These are phyloP conservation scores for Williopsis jadinii DNA, from an alignment of 1,139 yeast genomes.

Conservation along the genomic window DNA sequence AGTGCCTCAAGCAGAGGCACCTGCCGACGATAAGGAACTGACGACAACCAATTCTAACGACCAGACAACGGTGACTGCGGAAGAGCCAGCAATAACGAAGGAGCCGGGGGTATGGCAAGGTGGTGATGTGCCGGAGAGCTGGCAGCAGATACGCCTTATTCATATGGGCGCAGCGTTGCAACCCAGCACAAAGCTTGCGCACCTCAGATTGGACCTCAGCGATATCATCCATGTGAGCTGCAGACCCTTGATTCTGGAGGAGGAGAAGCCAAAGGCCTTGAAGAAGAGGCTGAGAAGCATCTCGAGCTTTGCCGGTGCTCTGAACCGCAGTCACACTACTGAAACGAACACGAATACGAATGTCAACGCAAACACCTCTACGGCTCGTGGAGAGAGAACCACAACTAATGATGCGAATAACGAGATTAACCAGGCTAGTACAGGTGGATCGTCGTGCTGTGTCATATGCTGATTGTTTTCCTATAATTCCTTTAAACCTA, in stretches of 20 bases:
- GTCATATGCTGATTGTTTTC: slow-evolving; percentile 1
- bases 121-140: not conserved
- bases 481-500: too few species aligned
- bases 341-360: not conserved
- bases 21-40: not conserved
- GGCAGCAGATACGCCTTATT: slow-evolving; percentile 1
- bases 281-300: not conserved
- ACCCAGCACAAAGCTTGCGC: not conserved
- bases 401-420: not conserved
- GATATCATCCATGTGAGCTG: slow-evolving; percentile 2
- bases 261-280: not conserved
- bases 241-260: not conserved
- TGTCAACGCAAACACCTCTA: too few species aligned
- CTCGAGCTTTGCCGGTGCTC: too few species aligned
- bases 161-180: not conserved
- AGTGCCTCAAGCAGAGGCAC: not conserved
- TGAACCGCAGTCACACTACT: too few species aligned
- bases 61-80: not conserved
- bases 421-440: not conserved
- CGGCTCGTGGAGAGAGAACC: not conserved
- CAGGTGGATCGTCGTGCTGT: not conserved
- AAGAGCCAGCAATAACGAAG: not conserved
- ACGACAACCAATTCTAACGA: not conserved
- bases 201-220: slow-evolving; percentile 1
- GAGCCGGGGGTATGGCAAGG: not conserved